Percentiles rank a stretch among this genome's conserved stretches.
Evolutionary conservation across 208 protist species (phyloP).

Genomic region (Tritrichomonas foetus): DNA sequence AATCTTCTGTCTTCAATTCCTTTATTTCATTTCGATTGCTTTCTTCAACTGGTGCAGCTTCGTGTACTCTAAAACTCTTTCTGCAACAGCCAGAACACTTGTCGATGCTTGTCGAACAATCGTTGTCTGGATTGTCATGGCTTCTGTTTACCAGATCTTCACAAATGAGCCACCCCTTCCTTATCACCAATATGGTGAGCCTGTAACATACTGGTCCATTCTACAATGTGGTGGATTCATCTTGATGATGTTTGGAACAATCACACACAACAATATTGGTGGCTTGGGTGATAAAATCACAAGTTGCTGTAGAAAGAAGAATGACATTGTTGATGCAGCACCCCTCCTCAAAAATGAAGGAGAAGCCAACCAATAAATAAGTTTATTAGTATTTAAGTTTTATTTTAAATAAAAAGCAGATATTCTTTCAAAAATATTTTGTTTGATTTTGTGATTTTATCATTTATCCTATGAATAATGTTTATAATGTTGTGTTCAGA

Average conservation of each 20-base stretch:
- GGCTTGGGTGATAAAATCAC: background rate
- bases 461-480: too few relatives aligned
- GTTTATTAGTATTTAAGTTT: too few relatives aligned
- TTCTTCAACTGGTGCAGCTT: conserved; percentile 35
- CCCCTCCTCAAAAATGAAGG: background rate
- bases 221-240: background rate
- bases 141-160: background rate
- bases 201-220: background rate
- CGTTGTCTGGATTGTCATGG: background rate
- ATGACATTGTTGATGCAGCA: background rate
- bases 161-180: background rate
- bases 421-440: too few relatives aligned
- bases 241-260: background rate
- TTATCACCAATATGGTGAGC: background rate
- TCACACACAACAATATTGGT: conserved; percentile 19
- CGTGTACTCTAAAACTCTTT: background rate
- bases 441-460: too few relatives aligned
- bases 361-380: too few relatives aligned
- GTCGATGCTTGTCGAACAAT: conserved; percentile 24
- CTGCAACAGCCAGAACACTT: background rate
- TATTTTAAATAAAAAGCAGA: too few relatives aligned
- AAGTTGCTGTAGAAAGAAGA: background rate
- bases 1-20: background rate
- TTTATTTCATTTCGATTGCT: background rate
- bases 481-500: too few relatives aligned